Evolutionary conservation across 2,329 filamentous ascomycete genomes (phyloP).

Genomic region (Arachnopeziza araneosa): DNA sequence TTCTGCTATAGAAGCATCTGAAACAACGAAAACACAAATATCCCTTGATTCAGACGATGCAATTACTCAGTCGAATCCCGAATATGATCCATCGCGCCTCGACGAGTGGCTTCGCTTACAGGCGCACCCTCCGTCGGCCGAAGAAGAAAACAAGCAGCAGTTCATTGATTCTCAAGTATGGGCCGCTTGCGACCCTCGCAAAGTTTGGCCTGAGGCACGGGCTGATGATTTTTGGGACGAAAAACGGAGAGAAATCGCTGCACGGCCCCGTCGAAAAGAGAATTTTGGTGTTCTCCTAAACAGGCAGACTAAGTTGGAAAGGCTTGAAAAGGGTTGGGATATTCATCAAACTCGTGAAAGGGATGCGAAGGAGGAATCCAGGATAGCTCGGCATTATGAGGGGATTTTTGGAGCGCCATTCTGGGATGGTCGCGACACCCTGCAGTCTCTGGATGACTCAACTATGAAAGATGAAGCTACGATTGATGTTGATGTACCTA

Average conservation of each 20-base stretch:
- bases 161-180: slow-evolving; percentile 33
- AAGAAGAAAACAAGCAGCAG: background rate
- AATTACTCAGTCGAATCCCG: background rate
- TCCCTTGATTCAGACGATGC: background rate
- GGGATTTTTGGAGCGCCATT: background rate
- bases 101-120: background rate
- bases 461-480: background rate
- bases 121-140: background rate
- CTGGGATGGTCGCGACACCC: background rate
- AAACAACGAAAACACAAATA: background rate
- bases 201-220: slow-evolving; percentile 36
- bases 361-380: background rate
- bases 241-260: slow-evolving; percentile 46
- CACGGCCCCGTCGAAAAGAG: slow-evolving; percentile 43
- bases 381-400: slow-evolving; percentile 1
- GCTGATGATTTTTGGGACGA: slow-evolving; percentile 29
- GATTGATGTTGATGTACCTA: slow-evolving; percentile 7
- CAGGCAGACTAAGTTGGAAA: slow-evolving; percentile 14
- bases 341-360: slow-evolving; percentile 17
- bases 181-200: slow-evolving; percentile 44
- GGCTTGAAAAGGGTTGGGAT: slow-evolving; percentile 18
- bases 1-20: background rate
- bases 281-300: slow-evolving; percentile 38
- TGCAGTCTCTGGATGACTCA: background rate
- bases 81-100: background rate